Evolutionary conservation across 768 basidiomycete genomes (phyloP).

Genomic region (Daedalea quercina): DNA sequence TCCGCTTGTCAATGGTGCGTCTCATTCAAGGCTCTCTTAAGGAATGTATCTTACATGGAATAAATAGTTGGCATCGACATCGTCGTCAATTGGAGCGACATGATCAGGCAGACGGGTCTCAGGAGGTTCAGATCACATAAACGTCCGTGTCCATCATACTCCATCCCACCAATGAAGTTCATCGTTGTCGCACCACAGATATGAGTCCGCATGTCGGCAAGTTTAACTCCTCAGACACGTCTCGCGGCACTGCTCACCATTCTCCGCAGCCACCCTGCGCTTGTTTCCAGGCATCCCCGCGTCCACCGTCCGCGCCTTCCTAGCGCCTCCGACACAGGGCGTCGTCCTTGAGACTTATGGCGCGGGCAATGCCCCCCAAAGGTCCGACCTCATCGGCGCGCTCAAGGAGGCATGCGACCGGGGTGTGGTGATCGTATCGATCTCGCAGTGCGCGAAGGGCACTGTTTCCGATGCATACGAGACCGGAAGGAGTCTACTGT

Average conservation of each 20-base stretch:
- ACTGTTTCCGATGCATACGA: slow-evolving; percentile 81
- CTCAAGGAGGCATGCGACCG: slow-evolving; percentile 77
- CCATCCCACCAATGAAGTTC: not conserved
- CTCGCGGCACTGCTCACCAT: slow-evolving; percentile 7
- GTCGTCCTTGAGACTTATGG: slow-evolving; percentile 91
- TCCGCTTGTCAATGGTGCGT: slow-evolving; percentile 71
- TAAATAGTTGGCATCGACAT: slow-evolving; percentile 84
- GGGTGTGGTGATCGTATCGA: slow-evolving; percentile 84
- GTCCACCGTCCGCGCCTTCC: slow-evolving; percentile 67
- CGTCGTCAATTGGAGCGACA: slow-evolving; percentile 82
- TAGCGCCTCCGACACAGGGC: slow-evolving; percentile 67
- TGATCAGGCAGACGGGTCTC: slow-evolving; percentile 74
- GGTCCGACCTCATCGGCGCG: slow-evolving; percentile 65
- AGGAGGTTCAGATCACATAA: slow-evolving; percentile 80
- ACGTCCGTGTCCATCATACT: slow-evolving; percentile 29
- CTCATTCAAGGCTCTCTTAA: not conserved
- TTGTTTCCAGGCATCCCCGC: slow-evolving; percentile 85
- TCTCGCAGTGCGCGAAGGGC: slow-evolving; percentile 86
- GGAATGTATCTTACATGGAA: not conserved
- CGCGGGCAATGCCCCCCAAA: slow-evolving; percentile 87
- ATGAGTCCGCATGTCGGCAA: slow-evolving; percentile 79
- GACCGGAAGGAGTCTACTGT: slow-evolving; percentile 62
- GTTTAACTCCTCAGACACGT: slow-evolving; percentile 18
- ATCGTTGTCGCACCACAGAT: slow-evolving; percentile 30
- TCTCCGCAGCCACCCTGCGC: slow-evolving; percentile 61